Evolutionary conservation across 768 basidiomycete genomes (phyloP).

Genomic region (Hericium alpestre): DNA sequence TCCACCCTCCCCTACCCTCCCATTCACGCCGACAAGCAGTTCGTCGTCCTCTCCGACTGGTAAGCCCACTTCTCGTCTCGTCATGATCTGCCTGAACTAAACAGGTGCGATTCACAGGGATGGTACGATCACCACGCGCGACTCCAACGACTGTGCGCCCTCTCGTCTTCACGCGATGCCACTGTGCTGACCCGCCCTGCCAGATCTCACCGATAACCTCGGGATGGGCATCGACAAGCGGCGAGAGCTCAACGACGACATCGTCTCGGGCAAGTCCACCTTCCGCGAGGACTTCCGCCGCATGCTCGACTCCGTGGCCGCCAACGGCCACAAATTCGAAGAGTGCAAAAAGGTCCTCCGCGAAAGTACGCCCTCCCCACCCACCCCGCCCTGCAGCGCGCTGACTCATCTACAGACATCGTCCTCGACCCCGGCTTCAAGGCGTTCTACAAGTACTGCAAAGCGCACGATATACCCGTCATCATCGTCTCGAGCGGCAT

Average conservation of each 20-base stretch:
- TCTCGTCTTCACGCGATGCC: not conserved
- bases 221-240: slow-evolving; percentile 75
- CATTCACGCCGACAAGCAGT: slow-evolving; percentile 67
- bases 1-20: slow-evolving; percentile 77
- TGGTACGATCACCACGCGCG: slow-evolving; percentile 86
- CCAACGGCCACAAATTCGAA: slow-evolving; percentile 72
- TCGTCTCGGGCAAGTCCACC: slow-evolving; percentile 52
- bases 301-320: slow-evolving; percentile 74
- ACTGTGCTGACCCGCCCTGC: not conserved
- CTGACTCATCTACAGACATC: slow-evolving; percentile 46
- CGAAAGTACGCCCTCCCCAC: slow-evolving; percentile 39
- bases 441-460: slow-evolving; percentile 79
- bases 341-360: slow-evolving; percentile 70
- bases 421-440: slow-evolving; percentile 82
- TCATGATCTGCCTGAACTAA: not conserved
- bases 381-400: slow-evolving; percentile 6
- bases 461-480: slow-evolving; percentile 68
- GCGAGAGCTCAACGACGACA: slow-evolving; percentile 61
- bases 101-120: slow-evolving; percentile 44
- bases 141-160: slow-evolving; percentile 82
- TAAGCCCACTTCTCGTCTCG: slow-evolving; percentile 27
- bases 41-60: slow-evolving; percentile 88
- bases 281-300: slow-evolving; percentile 84
- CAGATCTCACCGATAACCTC: slow-evolving; percentile 83
- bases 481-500: slow-evolving; percentile 94